Percentiles rank a stretch among this genome's conserved stretches.
phyloP scores from a whole-genome alignment of 1,284 basidiomycete species.

The Cutaneotrichosporon arboriforme region DNA sequence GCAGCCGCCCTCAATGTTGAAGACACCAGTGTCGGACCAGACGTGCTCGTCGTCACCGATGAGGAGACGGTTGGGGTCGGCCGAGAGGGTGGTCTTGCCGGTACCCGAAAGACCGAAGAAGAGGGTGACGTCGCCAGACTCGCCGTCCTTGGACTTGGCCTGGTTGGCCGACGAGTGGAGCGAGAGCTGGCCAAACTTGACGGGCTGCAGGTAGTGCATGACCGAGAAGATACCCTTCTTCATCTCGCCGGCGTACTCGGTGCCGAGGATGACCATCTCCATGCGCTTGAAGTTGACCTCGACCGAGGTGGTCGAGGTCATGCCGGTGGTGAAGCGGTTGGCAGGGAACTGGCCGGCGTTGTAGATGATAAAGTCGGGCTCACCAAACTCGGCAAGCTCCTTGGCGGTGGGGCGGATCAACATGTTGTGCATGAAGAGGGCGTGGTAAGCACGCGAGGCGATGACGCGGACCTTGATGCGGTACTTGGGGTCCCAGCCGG shows the following conservation, averaged over 20 bases:
- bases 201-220: conserved; percentile 99
- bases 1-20: conserved; percentile 99
- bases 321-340: conserved; percentile 99
- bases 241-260: conserved; percentile 99
- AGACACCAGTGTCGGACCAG: conserved; percentile 95
- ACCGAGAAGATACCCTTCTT: conserved; percentile 99
- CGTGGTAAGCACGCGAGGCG: conserved; percentile 97
- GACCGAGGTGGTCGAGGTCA: conserved; percentile 97
- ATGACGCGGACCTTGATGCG: conserved; percentile 99
- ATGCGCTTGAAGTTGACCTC: conserved; percentile 99
- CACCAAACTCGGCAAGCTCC: conserved; percentile 91
- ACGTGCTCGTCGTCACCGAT: conserved; percentile 98
- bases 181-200: conserved; percentile 97
- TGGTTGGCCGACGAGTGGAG: conserved; percentile 97
- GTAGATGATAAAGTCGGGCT: conserved; percentile 99
- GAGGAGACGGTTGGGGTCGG: conserved; percentile 81
- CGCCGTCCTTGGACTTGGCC: conserved; percentile 60
- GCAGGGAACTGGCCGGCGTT: conserved; percentile 99
- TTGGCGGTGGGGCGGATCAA: conserved; percentile 94
- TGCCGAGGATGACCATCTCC: conserved; percentile 99
- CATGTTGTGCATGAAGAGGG: conserved; percentile 99
- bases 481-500: conserved; percentile 92
- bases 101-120: conserved; percentile 99
- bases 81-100: conserved; percentile 95
- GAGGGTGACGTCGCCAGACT: conserved; percentile 85